Base-by-base conservation (phyloP, 2,329 filamentous ascomycete genomes). In the Sclerotinia sclerotiorum region DNA sequence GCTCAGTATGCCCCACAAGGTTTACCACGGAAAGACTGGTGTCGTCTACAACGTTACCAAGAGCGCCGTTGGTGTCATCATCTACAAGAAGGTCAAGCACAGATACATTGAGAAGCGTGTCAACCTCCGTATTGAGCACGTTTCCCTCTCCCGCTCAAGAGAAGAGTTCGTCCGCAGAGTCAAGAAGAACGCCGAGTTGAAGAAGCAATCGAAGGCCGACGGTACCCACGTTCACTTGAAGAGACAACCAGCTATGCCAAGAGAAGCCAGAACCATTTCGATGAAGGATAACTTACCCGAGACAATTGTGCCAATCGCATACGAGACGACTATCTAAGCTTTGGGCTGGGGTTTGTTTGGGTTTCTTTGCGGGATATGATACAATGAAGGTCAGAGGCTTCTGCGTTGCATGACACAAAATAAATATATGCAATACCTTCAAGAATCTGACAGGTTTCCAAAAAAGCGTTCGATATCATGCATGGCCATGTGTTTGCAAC, bases 71-170 rank as follows among this genome's bases (percentile, higher is more conserved):
- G 95, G 95, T 80, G 91, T 99, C 83, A 97, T 99, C 85, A 92
- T 99, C 85, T 94, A 97, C 91, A 97, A 97, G 90, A 93, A 96
- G 84, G 95, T 99, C 82, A 93, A 94, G 85, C 95, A 98, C 90
- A 92, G 94, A 80, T 99, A 97, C 90, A 88, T 99, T 82, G 95
- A 99, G 92, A 99, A 99, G 93, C 94, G 95, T 83, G 90, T 99
- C 87, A 98, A 97, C 90, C 87, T 99, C 85, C 93, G 95, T 82
- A 84, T 98, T 84, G 95, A 99, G 90, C 95, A 99, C 90, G 88
- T 99, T 84, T 84, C 85, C 80, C 91, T 92, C 81, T 98, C 94
- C 77, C 91, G 95, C 82, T 98, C 94, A 79, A 89, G 95, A 81
- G 94, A 98, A 79, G 94, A 95, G 83, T 98, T 99, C 88, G 84